Conservation (phyloP, 495 filamentous ascomycete species). For the Schizothecium vesticola region DNA sequence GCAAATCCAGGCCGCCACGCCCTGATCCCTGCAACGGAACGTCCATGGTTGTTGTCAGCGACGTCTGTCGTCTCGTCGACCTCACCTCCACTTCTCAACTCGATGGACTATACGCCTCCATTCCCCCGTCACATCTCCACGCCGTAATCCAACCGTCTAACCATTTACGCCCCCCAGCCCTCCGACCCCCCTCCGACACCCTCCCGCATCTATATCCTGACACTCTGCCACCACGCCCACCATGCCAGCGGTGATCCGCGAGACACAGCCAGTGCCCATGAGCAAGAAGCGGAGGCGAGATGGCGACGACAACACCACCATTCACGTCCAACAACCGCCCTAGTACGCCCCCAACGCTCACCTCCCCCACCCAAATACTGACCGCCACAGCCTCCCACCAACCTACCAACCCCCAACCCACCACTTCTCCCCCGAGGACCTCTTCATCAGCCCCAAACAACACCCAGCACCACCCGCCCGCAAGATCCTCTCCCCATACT, state of each 20-base stretch:
- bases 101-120: background rate
- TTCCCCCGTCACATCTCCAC: background rate
- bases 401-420: slow-evolving; percentile 16
- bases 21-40: background rate
- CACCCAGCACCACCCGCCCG: slow-evolving; percentile 17
- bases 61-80: background rate
- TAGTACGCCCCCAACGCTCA: slow-evolving; percentile 7
- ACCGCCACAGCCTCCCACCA: slow-evolving; percentile 17
- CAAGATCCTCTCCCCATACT: slow-evolving; percentile 27
- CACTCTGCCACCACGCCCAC: background rate
- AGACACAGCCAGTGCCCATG: slow-evolving; percentile 19
- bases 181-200: background rate
- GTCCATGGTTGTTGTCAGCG: background rate
- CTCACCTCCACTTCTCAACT: background rate
- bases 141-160: background rate
- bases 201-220: background rate
- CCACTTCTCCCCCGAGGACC: slow-evolving; percentile 12
- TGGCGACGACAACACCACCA: slow-evolving; percentile 24
- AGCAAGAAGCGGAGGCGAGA: slow-evolving; percentile 41
- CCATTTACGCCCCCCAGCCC: background rate
- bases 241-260: slow-evolving; percentile 33
- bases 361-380: slow-evolving; percentile 10
- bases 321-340: slow-evolving; percentile 31
- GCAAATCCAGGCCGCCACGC: background rate
- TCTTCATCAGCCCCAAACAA: background rate